phyloP scores from a whole-genome alignment of 805 yeast species.

The Cyberlindnera americana region DNA sequence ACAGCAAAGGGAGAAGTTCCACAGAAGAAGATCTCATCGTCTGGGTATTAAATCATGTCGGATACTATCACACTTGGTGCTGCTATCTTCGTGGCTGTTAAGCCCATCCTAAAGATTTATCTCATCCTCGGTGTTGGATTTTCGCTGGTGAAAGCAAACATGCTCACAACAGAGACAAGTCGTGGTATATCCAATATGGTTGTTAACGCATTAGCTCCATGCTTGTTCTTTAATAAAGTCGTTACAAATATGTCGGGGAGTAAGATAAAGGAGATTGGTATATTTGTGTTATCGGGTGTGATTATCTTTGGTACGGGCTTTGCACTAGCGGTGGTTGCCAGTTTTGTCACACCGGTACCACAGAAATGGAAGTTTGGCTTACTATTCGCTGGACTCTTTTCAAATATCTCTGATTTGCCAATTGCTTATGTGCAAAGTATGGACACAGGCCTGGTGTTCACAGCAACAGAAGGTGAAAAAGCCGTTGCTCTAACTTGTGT shows the following conservation, averaged over 20 bases:
- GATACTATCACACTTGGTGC: conserved; percentile 16
- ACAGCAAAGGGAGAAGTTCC: too few species aligned
- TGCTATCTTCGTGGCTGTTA: conserved; percentile 23
- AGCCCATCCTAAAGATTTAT: conserved; percentile 27
- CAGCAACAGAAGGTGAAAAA: conserved; percentile 36
- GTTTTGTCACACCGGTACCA: conserved; percentile 42
- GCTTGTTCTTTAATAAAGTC: conserved; percentile 50
- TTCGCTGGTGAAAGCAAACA: conserved; percentile 23
- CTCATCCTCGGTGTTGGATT: conserved; percentile 22
- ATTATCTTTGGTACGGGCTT: conserved; percentile 42
- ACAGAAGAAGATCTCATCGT: too few species aligned
- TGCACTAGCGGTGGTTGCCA: conserved; percentile 27
- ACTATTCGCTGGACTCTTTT: conserved; percentile 45
- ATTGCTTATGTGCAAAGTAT: conserved; percentile 49
- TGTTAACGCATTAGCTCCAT: conserved; percentile 51
- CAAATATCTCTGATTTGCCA: conserved; percentile 50
- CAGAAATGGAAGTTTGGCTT: conserved; percentile 47
- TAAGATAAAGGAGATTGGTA: conserved; percentile 52
- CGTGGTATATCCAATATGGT: conserved; percentile 49
- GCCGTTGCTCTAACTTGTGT: conserved; percentile 49
- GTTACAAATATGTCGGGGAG: conserved; percentile 47
- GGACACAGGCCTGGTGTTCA: conserved; percentile 39
- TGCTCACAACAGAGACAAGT: conserved; percentile 48
- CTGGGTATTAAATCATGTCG: too few species aligned
- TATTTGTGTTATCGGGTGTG: conserved; percentile 29